Evolutionary conservation across 345 rosid genomes (phyloP).

Genomic region (Eucalyptus tenuipes): DNA sequence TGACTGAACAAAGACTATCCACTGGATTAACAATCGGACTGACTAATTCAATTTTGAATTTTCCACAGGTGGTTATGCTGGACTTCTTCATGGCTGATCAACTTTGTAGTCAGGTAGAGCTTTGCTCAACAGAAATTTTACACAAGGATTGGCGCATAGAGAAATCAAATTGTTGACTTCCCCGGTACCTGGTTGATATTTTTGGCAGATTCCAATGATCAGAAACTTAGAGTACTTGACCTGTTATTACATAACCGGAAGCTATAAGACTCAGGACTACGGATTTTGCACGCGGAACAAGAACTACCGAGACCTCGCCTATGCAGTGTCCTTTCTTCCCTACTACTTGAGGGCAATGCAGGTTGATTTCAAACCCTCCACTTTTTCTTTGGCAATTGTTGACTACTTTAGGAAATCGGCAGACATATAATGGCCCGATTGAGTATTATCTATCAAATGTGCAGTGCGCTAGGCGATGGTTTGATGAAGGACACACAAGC

Average conservation of each 20-base stretch:
- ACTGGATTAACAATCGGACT: neutral
- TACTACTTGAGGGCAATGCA: constrained; percentile 99
- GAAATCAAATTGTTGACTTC: neutral
- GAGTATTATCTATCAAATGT: neutral
- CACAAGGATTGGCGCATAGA: neutral
- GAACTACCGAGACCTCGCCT: constrained; percentile 74
- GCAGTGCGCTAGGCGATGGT: constrained; percentile 96
- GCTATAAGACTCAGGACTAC: constrained; percentile 82
- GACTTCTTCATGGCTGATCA: constrained; percentile 99
- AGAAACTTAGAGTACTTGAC: constrained; percentile 74
- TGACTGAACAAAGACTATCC: neutral
- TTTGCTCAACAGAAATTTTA: neutral
- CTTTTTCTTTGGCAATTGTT: neutral
- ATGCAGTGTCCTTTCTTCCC: constrained; percentile 91
- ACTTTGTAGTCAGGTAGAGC: constrained; percentile 81
- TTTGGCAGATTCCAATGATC: constrained; percentile 64
- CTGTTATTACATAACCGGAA: constrained; percentile 83
- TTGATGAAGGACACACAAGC: constrained; percentile 71
- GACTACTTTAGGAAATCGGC: neutral
- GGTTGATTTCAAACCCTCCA: constrained; percentile 16
- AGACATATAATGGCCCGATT: neutral
- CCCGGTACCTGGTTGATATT: neutral
- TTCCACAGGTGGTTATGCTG: constrained; percentile 57
- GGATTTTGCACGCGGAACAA: constrained; percentile 68
- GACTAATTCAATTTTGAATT: neutral